Base-by-base conservation (phyloP, 768 basidiomycete genomes). In the Amyloporia xantha region DNA sequence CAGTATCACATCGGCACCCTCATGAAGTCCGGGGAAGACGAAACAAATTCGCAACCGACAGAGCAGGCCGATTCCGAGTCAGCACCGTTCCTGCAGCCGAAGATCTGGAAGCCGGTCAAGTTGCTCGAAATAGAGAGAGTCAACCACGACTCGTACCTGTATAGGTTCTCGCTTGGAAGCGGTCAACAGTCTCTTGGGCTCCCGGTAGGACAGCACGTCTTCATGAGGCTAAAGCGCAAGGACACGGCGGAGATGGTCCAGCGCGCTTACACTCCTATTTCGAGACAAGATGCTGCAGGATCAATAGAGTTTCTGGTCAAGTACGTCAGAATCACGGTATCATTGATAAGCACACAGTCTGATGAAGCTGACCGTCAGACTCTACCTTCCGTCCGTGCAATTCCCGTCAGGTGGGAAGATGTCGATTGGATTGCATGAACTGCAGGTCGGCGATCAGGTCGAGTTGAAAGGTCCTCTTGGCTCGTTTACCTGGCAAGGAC, bases 381-480 rank as follows among this genome's bases (percentile, higher is more conserved):
- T 78, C 28, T 79, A 79, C 52, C 63, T 69, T 45, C 69, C 77
- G 2, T 62, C 55, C 3, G 30, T 50, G 2, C 48, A 50, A 19
- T 71, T 64, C 42, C 71, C 72, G 0, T 42, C 49, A 5, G 80
- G 81, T 4, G 81, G 81, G 5, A 70, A 69, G 51, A 80, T 81
- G 74, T 70, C 77, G 1, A 64, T 66, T 20, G 72, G 71, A 2
- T 73, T 74, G 58, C 53, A 71, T 42, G 69, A 75, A 53, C 70
- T 84, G 1, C 56, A 47, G 4, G 51, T 79, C 4, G 79, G 72
- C 2, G 79, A 82, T 46, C 54, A 33, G 2, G 62, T 82, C 7
- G 78, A 82, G 50, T 52, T 82, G 43, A 82, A 81, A 56, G 81
- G 81, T 0, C 81, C 81, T 0, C 59, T 81, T 5, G 81, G 81